Evolutionary conservation across 768 basidiomycete genomes (phyloP), one percentile per base, ranked within the genome.

Genomic region (Lactifluus subvellereus): DNA sequence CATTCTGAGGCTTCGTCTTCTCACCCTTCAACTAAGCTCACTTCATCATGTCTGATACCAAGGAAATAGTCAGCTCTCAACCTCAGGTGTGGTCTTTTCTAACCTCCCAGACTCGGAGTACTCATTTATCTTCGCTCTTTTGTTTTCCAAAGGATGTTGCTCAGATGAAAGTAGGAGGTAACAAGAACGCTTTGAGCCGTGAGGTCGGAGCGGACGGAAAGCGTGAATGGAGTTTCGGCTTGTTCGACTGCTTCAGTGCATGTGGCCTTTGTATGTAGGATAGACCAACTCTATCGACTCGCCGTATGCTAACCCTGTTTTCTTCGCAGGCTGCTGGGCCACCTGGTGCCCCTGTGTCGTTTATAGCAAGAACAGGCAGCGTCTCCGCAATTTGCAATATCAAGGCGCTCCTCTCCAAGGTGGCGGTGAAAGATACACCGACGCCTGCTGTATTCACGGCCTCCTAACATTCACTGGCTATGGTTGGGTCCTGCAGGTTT

Each of bases 401-500:
- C 67, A 76, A 18, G 79, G 78, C 40, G 65, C 60, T 10, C 74
- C 77, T 22, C 74, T 79, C 60, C 76, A 75, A 6, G 69, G 73
- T 27, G 72, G 72, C 16, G 78, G 77, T 9, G 75, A 77, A 2
- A 64, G 62, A 52, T 77, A 71, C 67, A 66, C 54, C 35, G 59
- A 67, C 10, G 75, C 79, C 60, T 82, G 81, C 67, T 68, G 68
- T 54, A 48, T 79, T 6, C 73, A 80, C 52, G 72, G 70, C n/a
- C 62, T 62, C 33, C 61, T 80, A 2, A 54, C 54, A 0, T 3
- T 68, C 49, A 75, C 18, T 20, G 52, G 76, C 27, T 57, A 72
- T n/a, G 74, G 76, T 16, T 81, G 71, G 68, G 48, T 80, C 52
- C 66, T 81, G 63, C 78, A 80, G 75, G 79, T 79, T 54, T 54